A percentile compares a stretch with the other conserved stretches of the same genome.
Evolutionary conservation across 1,139 yeast species (phyloP).

Genomic region (Hansenula anomala): DNA sequence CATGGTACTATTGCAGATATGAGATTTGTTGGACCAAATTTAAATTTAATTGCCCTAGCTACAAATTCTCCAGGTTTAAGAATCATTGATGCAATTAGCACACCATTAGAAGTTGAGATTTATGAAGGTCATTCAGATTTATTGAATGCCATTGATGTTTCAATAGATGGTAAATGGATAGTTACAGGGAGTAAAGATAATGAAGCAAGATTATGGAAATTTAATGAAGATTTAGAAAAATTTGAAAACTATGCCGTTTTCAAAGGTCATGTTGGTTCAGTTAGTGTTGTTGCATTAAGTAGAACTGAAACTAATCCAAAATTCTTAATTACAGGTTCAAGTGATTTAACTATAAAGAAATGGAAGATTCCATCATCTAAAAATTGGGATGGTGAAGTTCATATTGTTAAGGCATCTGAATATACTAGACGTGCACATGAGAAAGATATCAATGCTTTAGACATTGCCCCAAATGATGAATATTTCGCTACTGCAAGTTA

Average conservation of each 20-base stretch:
- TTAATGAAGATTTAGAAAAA: conserved; percentile 32
- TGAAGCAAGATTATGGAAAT: conserved; percentile 79
- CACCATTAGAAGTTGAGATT: conserved; percentile 58
- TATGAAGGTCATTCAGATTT: conserved; percentile 84
- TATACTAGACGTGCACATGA: conserved; percentile 96
- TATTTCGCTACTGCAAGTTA: conserved; percentile 93
- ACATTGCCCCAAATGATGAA: conserved; percentile 84
- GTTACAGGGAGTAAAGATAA: conserved; percentile 93
- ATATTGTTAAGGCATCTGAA: conserved; percentile 47
- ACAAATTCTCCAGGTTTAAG: conserved; percentile 93
- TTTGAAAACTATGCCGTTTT: conserved; percentile 59
- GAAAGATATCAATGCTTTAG: conserved; percentile 87
- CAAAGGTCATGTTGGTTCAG: conserved; percentile 83
- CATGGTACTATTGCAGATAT: conserved; percentile 95
- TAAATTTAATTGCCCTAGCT: conserved; percentile 65
- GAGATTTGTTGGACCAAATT: conserved; percentile 64
- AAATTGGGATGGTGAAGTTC: conserved; percentile 16
- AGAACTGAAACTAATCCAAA: conserved; percentile 57
- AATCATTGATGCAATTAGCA: conserved; percentile 48
- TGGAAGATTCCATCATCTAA: conserved; percentile 66
- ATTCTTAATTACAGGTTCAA: conserved; percentile 80
- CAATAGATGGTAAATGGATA: conserved; percentile 80
- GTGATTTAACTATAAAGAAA: conserved; percentile 84
- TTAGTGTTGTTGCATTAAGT: conserved; percentile 79
- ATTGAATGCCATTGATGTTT: conserved; percentile 73